These are phyloP conservation scores for Phyllosticta citribraziliensis DNA, from an alignment of 2,329 filamentous ascomycete genomes.

Conservation along the genomic window DNA sequence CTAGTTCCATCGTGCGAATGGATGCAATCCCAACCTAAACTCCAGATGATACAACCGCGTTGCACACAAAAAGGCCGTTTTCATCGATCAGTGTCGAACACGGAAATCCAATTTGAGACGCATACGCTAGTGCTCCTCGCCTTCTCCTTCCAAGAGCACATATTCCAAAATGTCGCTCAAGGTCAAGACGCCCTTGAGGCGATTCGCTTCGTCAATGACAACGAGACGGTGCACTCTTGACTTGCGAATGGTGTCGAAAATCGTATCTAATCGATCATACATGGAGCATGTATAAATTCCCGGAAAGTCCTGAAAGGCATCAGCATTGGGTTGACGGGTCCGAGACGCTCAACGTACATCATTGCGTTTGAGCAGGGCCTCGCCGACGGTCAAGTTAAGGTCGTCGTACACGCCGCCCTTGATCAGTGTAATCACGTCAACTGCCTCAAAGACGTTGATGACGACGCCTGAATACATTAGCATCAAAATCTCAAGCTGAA, in stretches of 20 bases:
- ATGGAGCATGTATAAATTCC: constrained; percentile 95
- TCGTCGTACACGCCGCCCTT: constrained; percentile 91
- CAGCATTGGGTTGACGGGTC: too few relatives aligned
- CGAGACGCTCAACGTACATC: constrained; percentile 43
- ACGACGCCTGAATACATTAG: constrained; percentile 46
- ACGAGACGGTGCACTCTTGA: constrained; percentile 88
- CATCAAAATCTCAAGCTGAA: neutral
- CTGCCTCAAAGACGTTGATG: constrained; percentile 93
- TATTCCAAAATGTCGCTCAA: constrained; percentile 96
- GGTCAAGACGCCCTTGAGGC: constrained; percentile 80
- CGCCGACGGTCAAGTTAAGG: constrained; percentile 73
- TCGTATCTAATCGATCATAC: constrained; percentile 84
- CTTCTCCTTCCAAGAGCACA: constrained; percentile 72
- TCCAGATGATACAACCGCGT: neutral
- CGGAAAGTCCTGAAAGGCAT: constrained; percentile 62
- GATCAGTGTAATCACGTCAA: constrained; percentile 93
- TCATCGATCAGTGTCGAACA: neutral
- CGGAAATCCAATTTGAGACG: neutral
- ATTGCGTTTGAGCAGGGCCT: constrained; percentile 75
- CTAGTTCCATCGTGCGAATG: neutral
- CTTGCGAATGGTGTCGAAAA: constrained; percentile 94
- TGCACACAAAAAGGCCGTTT: neutral
- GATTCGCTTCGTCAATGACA: constrained; percentile 81
- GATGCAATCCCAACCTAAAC: neutral
- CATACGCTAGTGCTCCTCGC: constrained; percentile 30